Evolutionary conservation across 371 early-diverging fungal genomes (phyloP).

Genomic region (Mycotypha africana): DNA sequence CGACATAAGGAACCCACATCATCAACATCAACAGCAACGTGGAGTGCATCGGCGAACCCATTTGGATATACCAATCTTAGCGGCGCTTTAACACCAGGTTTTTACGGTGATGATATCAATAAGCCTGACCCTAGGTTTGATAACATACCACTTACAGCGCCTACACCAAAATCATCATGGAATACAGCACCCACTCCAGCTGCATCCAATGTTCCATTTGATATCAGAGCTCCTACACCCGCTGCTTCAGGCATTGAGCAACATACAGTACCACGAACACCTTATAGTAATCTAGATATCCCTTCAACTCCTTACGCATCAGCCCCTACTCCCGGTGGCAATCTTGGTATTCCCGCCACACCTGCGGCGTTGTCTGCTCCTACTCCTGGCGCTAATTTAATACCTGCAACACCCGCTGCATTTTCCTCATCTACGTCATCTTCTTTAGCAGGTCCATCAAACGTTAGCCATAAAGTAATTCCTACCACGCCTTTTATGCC

Average conservation of each 20-base stretch:
- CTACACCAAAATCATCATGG: constrained; percentile 34
- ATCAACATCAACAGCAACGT: constrained; percentile 32
- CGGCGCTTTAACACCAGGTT: constrained; percentile 51
- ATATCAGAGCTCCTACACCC: constrained; percentile 36
- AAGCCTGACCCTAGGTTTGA: too few relatives aligned
- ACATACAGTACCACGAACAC: constrained; percentile 33
- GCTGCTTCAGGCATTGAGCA: too few relatives aligned
- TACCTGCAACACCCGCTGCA: constrained; percentile 51
- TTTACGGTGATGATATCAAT: constrained; percentile 16
- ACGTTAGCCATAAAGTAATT: constrained; percentile 37
- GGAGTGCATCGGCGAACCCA: constrained; percentile 5
- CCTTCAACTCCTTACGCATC: constrained; percentile 30
- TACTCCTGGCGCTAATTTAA: constrained; percentile 39
- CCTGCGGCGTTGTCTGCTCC: constrained; percentile 52
- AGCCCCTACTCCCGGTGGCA: constrained; percentile 43
- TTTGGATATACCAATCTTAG: too few relatives aligned
- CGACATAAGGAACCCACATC: constrained; percentile 59
- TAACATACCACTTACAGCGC: too few relatives aligned
- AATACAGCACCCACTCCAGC: constrained; percentile 36
- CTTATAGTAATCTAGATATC: constrained; percentile 23
- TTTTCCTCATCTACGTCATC: too few relatives aligned
- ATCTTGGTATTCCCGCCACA: constrained; percentile 45
- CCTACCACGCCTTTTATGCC: constrained; percentile 54
- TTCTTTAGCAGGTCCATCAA: too few relatives aligned
- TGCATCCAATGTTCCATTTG: constrained; percentile 26